A percentile compares a stretch with the other conserved stretches of the same genome.
These are phyloP conservation scores for Astragalus membranaceus DNA, from an alignment of 306 rosid species.

Conservation along the genomic window DNA sequence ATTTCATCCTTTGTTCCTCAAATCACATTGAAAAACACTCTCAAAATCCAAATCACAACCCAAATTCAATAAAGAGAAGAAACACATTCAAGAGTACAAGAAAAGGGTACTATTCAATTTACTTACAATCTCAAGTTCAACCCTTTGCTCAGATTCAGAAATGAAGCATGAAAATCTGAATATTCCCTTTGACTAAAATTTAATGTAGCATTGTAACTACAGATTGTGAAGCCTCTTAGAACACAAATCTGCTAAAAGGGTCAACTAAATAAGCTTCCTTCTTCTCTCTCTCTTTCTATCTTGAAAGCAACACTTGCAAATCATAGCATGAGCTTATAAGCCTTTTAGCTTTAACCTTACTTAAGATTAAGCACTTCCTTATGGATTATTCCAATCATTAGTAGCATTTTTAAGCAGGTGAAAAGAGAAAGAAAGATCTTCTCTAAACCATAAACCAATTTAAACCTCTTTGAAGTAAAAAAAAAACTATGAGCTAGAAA, in stretches of 20 bases:
- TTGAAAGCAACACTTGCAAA: constrained; percentile 40
- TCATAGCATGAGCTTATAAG: constrained; percentile 33
- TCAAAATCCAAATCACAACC: too few relatives aligned
- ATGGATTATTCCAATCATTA: constrained; percentile 23
- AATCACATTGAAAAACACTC: constrained; percentile 40
- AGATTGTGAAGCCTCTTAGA: constrained; percentile 28
- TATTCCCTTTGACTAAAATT: constrained; percentile 12
- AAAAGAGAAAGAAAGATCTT: constrained; percentile 3
- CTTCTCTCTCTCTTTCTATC: constrained; percentile 11
- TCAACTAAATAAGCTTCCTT: constrained; percentile 9
- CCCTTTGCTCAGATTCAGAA: not conserved
- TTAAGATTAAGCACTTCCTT: constrained; percentile 6
- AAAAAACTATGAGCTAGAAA: constrained; percentile 36
- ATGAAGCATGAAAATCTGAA: constrained; percentile 24
- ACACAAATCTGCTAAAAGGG: constrained; percentile 29
- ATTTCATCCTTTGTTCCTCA: constrained; percentile 60
- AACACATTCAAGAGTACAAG: too few relatives aligned
- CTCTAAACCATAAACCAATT: constrained; percentile 11
- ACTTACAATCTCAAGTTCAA: too few relatives aligned
- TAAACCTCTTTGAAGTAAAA: not conserved
- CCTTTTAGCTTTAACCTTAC: constrained; percentile 42
- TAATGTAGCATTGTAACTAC: not conserved
- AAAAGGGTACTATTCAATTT: too few relatives aligned
- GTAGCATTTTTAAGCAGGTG: not conserved
- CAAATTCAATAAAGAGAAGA: too few relatives aligned